Percentiles rank a stretch among this genome's conserved stretches.
Conservation (phyloP, 2,329 filamentous ascomycete genomes). For the Arachnomyces sp. region DNA sequence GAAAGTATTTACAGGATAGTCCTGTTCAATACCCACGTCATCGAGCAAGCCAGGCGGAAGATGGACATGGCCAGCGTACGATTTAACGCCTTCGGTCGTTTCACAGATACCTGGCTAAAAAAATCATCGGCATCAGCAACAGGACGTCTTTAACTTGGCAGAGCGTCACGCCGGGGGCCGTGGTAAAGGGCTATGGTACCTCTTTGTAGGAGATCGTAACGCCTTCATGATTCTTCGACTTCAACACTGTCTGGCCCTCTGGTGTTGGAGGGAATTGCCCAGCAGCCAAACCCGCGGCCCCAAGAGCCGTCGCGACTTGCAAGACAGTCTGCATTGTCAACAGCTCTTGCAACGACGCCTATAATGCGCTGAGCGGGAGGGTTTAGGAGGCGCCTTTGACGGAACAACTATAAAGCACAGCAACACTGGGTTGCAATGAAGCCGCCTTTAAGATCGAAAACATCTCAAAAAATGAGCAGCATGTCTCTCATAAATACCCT, state of each 20-base stretch:
- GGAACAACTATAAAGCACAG: no score
- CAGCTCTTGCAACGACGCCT: no score
- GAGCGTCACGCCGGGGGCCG: no score
- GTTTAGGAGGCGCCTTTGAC: no score
- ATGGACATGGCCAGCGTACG: conserved; percentile 14
- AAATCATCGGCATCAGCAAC: not conserved
- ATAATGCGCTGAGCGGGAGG: no score
- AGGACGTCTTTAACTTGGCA: not conserved
- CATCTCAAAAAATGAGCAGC: no score
- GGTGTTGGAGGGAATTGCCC: conserved; percentile 32
- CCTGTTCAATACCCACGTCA: conserved; percentile 8
- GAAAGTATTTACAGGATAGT: conserved; percentile 14
- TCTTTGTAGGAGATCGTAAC: conserved; percentile 41
- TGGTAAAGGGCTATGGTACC: conserved; percentile 20
- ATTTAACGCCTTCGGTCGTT: conserved; percentile 46
- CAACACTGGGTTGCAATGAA: no score
- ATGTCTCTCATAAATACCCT: no score
- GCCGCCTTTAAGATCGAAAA: no score
- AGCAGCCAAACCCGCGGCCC: no score
- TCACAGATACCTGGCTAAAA: conserved; percentile 45
- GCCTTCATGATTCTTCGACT: conserved; percentile 36
- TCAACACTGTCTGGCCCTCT: conserved; percentile 31
- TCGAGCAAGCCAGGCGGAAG: conserved; percentile 10
- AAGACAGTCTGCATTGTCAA: no score
- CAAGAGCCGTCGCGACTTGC: no score